These are phyloP conservation scores for Russula sp. DNA, from an alignment of 768 basidiomycete genomes.

Conservation along the genomic window DNA sequence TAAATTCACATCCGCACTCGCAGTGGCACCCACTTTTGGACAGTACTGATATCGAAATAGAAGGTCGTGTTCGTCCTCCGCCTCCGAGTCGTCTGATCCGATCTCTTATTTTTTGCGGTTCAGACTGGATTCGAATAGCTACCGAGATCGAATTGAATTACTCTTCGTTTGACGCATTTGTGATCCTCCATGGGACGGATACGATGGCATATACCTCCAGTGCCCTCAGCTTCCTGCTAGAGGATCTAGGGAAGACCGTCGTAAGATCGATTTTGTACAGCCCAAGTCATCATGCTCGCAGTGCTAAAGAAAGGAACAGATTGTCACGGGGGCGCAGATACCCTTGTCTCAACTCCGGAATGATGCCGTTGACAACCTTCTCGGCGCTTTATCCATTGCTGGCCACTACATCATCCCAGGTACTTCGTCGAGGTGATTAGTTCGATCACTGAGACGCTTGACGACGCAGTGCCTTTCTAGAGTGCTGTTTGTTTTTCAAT, in stretches of 20 bases:
- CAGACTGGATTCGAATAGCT: conserved; percentile 89
- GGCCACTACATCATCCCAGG: conserved; percentile 92
- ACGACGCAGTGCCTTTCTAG: conserved; percentile 39
- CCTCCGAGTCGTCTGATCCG: conserved; percentile 13
- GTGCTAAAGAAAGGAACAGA: conserved; percentile 43
- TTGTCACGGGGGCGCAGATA: conserved; percentile 91
- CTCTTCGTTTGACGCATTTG: conserved; percentile 79
- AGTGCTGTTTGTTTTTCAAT: conserved; percentile 87
- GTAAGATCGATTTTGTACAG: conserved; percentile 42
- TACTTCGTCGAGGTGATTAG: conserved; percentile 34
- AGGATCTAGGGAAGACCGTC: conserved; percentile 90
- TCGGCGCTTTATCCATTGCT: conserved; percentile 85
- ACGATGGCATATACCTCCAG: conserved; percentile 90
- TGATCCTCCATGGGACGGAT: conserved; percentile 88
- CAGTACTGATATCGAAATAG: conserved; percentile 84
- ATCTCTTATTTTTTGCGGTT: conserved; percentile 16
- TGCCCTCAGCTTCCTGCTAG: conserved; percentile 85
- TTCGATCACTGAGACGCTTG: neutral
- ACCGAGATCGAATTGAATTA: conserved; percentile 94
- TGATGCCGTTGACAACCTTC: conserved; percentile 89
- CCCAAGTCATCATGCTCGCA: neutral
- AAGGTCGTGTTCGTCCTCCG: conserved; percentile 45
- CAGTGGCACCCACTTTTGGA: conserved; percentile 88
- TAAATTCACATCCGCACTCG: conserved; percentile 25
- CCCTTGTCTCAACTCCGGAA: conserved; percentile 89